A percentile compares a stretch with the other conserved stretches of the same genome.
Evolutionary conservation across 768 basidiomycete species (phyloP).

Genomic region (Sutorius australiensis): DNA sequence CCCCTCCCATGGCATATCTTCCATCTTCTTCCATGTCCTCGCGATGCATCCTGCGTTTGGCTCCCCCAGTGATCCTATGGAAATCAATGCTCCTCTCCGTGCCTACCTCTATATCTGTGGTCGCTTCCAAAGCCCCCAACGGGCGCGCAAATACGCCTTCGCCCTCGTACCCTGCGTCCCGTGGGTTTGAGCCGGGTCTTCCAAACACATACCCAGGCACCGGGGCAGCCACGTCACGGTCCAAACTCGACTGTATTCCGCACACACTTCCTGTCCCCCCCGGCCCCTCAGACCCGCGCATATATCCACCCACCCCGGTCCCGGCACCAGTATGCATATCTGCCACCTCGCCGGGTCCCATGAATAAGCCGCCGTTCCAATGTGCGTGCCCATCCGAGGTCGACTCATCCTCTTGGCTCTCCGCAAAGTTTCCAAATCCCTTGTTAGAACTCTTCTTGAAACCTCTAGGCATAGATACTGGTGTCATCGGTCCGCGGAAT

Average conservation of each 20-base stretch:
- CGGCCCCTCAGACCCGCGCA: conserved; percentile 16
- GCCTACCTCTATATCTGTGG: conserved; percentile 7
- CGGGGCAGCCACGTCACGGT: conserved; percentile 16
- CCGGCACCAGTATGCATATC: neutral
- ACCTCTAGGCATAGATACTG: conserved; percentile 13
- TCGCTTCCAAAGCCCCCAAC: conserved; percentile 6
- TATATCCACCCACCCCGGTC: conserved; percentile 20
- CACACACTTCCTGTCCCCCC: neutral
- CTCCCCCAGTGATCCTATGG: conserved; percentile 1
- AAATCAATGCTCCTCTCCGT: conserved; percentile 2
- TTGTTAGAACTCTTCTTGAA: conserved; percentile 13
- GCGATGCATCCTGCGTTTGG: conserved; percentile 12
- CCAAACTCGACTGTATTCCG: neutral
- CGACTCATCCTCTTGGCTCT: conserved; percentile 4
- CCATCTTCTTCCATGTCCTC: conserved; percentile 14
- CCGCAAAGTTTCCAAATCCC: conserved; percentile 2
- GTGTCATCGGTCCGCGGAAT: conserved; percentile 20
- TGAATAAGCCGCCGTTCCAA: neutral
- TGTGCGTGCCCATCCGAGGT: neutral
- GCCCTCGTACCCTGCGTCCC: neutral
- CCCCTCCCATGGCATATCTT: conserved; percentile 2
- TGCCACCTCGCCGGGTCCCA: conserved; percentile 4
- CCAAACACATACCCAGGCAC: conserved; percentile 16
- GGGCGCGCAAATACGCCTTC: conserved; percentile 7
- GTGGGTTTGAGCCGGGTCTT: neutral